Base-by-base conservation (phyloP, 1,284 basidiomycete genomes). In the Veloboletus limbatus region DNA sequence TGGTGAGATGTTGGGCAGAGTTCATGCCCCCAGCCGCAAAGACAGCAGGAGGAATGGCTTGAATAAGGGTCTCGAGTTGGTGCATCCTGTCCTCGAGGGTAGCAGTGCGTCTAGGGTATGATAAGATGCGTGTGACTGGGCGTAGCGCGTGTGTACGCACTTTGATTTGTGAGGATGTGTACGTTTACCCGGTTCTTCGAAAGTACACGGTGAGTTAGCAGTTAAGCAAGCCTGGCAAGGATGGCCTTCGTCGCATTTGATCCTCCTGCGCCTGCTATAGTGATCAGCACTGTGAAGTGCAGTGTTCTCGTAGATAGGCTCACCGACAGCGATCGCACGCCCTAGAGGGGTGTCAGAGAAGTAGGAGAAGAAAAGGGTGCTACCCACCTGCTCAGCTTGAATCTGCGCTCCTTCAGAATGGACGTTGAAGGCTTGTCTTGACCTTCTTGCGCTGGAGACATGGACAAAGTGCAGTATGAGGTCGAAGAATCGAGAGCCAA, bases 271-370 rank as follows among this genome's bases (percentile, higher is more conserved):
- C 26, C 87, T 88, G 56, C n/a, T 27, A 36, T 6, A 0, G n/a
- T n/a, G n/a, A 16, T 48, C 10, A 48, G 40, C 10, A 30, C 10
- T 18, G 30, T 8, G 11, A n/a, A 6, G 18, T 21, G 27, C 16
- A 40, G 20, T 14, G 35, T 6, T 14, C 7, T 16, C 21, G 37
- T 51, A 47, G 41, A 41, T 26, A n/a, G n/a, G 62, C 84, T 76
- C 69, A 89, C 86, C 87, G 79, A 74, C 87, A 90, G 50, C 88
- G 83, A 75, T 90, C 87, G 72, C 87, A 90, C 51, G 87, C 87
- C 63, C 88, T 88, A 49, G 24, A 49, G 54, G 40, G 45, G 37
- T 11, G 36, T 54, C 32, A 47, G 54, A 43, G 27, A 24, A 34
- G 45, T 6, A 33, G 8, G 24, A n/a, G 20, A 25, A 16, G 35